Percentiles rank a stretch among this genome's conserved stretches.
Evolutionary conservation across 2,329 filamentous ascomycete genomes (phyloP).

Genomic region (Colletotrichum trifolii): DNA sequence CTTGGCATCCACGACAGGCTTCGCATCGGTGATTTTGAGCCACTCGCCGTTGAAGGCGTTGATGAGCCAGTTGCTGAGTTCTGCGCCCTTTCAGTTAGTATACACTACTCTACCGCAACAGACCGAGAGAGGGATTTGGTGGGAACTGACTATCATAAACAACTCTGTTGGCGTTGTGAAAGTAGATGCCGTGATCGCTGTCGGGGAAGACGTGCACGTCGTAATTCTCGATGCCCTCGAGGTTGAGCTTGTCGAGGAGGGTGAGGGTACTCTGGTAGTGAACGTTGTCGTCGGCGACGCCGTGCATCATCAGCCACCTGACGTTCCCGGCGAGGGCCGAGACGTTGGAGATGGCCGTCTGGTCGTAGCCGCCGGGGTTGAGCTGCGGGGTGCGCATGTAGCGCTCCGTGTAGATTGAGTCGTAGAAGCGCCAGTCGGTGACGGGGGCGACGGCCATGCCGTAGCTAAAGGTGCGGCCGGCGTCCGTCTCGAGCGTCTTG

Average conservation of each 20-base stretch:
- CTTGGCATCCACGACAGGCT: constrained; percentile 52
- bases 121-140: constrained; percentile 21
- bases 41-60: constrained; percentile 99
- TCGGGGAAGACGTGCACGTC: constrained; percentile 97
- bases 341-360: constrained; percentile 79
- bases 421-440: constrained; percentile 98
- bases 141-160: constrained; percentile 87
- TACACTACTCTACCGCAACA: too few relatives aligned
- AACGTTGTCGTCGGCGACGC: constrained; percentile 96
- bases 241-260: constrained; percentile 86
- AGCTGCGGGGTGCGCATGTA: constrained; percentile 96
- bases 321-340: constrained; percentile 79
- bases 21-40: constrained; percentile 68
- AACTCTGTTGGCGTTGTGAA: constrained; percentile 90
- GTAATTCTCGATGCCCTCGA: constrained; percentile 88
- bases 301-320: constrained; percentile 95
- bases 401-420: constrained; percentile 92
- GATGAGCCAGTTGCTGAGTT: constrained; percentile 88
- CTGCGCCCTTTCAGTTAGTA: constrained; percentile 51
- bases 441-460: constrained; percentile 98
- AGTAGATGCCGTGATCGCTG: constrained; percentile 93
- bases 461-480: constrained; percentile 89
- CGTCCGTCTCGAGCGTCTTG: constrained; percentile 93
- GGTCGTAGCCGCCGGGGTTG: constrained; percentile 82
- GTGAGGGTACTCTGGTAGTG: constrained; percentile 95